Percentiles rank a stretch among this genome's conserved stretches.
Evolutionary conservation across 768 basidiomycete species (phyloP).

Genomic region (Crucibulum laeve): DNA sequence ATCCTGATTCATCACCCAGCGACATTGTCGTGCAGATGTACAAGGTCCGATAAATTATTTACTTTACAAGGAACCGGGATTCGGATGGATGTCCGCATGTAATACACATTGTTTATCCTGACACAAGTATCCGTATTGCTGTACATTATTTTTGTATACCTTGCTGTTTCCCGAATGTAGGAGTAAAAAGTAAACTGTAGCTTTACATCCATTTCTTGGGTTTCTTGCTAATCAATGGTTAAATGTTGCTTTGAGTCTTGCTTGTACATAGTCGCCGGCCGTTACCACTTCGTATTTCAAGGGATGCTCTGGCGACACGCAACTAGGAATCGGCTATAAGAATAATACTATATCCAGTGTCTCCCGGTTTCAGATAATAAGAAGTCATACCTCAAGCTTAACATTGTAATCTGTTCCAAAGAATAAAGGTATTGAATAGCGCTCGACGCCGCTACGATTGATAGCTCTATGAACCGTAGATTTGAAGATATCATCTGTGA

Average conservation of each 20-base stretch:
- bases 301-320: constrained; percentile 36
- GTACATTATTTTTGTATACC: background rate
- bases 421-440: constrained; percentile 88
- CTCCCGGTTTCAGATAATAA: background rate
- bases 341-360: background rate
- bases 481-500: constrained; percentile 81
- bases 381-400: constrained; percentile 55
- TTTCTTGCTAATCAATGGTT: constrained; percentile 19
- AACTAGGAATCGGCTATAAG: constrained; percentile 44
- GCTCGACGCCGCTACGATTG: constrained; percentile 62
- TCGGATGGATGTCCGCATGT: background rate
- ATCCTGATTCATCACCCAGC: constrained; percentile 30
- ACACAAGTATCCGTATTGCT: background rate
- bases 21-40: constrained; percentile 69
- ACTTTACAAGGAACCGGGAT: background rate
- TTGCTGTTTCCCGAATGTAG: no score
- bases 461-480: constrained; percentile 86
- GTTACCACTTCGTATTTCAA: constrained; percentile 66
- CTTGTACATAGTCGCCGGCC: constrained; percentile 82
- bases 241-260: constrained; percentile 67
- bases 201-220: background rate
- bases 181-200: background rate
- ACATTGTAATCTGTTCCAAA: constrained; percentile 90
- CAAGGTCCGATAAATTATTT: constrained; percentile 57
- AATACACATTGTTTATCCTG: background rate